Percentiles rank a stretch among this genome's conserved stretches.
Conservation (phyloP, 306 rosid genomes). For the Cicer chorassanicum region DNA sequence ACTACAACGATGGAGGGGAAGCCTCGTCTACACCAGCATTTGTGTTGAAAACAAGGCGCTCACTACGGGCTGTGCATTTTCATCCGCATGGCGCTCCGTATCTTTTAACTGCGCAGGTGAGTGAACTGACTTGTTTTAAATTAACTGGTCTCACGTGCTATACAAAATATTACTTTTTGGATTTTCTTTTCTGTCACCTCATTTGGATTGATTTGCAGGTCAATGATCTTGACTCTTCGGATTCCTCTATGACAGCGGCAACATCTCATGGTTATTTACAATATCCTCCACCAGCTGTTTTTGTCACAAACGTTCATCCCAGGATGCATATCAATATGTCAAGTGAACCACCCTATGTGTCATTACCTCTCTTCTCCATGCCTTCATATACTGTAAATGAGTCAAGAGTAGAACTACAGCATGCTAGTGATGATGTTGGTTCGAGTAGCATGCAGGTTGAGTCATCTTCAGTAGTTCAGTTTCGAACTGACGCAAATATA, state of each 20-base stretch:
- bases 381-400: constrained; percentile 45
- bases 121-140: constrained; percentile 29
- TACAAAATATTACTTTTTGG: neutral
- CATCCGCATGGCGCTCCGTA: constrained; percentile 57
- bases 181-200: constrained; percentile 1
- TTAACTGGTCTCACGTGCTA: constrained; percentile 38
- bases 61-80: constrained; percentile 62
- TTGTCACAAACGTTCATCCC: constrained; percentile 47
- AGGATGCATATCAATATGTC: constrained; percentile 42
- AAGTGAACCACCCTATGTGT: constrained; percentile 41
- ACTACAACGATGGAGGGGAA: constrained; percentile 50
- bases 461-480: constrained; percentile 43
- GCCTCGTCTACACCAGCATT: constrained; percentile 40
- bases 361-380: constrained; percentile 49
- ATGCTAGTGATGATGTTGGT: constrained; percentile 45
- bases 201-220: constrained; percentile 51
- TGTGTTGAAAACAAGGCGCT: constrained; percentile 56
- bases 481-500: constrained; percentile 41
- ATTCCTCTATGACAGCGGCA: constrained; percentile 55
- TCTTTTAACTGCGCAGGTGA: constrained; percentile 58
- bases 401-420: constrained; percentile 43
- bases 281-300: constrained; percentile 56
- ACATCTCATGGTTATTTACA: constrained; percentile 49
- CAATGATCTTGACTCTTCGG: constrained; percentile 56
- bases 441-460: constrained; percentile 45